Conservation (phyloP, 805 yeast genomes). For the Millerozyma acaciae region DNA sequence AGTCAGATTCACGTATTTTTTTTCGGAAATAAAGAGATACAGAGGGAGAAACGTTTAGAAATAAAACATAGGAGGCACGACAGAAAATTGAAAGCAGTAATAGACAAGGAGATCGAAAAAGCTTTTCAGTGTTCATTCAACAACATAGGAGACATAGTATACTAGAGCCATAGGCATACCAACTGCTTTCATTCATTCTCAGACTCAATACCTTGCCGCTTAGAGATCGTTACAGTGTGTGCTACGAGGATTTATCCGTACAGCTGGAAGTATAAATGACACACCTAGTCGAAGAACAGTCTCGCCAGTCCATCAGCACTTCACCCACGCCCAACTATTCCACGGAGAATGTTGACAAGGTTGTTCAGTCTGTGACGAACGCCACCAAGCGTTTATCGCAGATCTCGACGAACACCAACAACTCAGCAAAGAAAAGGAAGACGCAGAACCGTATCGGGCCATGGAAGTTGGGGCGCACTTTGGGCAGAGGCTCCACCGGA, state of each 20-base stretch:
- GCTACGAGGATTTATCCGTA: not conserved
- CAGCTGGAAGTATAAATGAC: constrained; percentile 13
- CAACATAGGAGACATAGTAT: too few relatives aligned
- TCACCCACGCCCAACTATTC: constrained; percentile 16
- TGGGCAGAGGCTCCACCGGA: constrained; percentile 97
- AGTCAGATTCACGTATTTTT: too few relatives aligned
- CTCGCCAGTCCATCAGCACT: constrained; percentile 13
- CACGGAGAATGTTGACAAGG: constrained; percentile 31
- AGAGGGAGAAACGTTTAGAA: too few relatives aligned
- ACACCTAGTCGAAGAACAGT: constrained; percentile 20
- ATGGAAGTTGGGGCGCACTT: constrained; percentile 91
- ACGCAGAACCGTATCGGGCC: constrained; percentile 76
- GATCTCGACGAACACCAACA: constrained; percentile 41
- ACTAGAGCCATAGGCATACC: too few relatives aligned
- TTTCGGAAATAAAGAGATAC: too few relatives aligned
- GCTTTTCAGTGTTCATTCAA: too few relatives aligned
- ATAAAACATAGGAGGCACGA: too few relatives aligned
- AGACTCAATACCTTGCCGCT: too few relatives aligned
- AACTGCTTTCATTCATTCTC: too few relatives aligned
- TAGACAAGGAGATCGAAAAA: too few relatives aligned
- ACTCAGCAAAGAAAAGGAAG: constrained; percentile 39
- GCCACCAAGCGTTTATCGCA: constrained; percentile 51
- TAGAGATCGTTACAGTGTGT: too few relatives aligned
- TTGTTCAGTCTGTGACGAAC: constrained; percentile 43
- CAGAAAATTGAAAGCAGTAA: too few relatives aligned